Base-by-base conservation (phyloP, 176 grass and related monocot species). In the Oryza nivara region DNA sequence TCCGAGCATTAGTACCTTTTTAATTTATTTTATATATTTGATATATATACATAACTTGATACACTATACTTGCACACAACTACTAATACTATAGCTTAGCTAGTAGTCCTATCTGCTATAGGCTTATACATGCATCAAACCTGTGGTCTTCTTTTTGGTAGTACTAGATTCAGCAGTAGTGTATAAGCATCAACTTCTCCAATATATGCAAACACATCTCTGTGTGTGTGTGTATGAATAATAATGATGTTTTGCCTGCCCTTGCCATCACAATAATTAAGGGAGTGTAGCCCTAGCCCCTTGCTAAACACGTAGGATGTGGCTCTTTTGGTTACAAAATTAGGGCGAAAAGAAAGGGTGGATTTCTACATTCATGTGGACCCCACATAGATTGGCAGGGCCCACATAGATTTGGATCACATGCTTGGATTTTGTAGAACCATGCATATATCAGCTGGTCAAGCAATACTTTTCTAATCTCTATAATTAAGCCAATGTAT, bases 101-200 rank as follows among this genome's bases (percentile, higher is more conserved):
- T 56, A 74, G 3, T 36, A 45, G 11, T 81, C 69, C 13, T 54
- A n/a, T 23, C 7, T 61, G 14, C 58, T 30, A 88, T 48, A 88
- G 63, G 49, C 43, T 7, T 71, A 6, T 32, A 14, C 13, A 49
- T 49, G 1, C 35, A 36, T 36, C 35, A 36, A 43, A 35, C 80
- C 26, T 83, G 30, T 78, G 41, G 40, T 34, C 72, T 49, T 66
- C 36, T 49, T 74, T 72, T 72, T 58, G 30, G 64, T 75, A 69
- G 38, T 7, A 40, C 38, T 40, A 40, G 65, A 76, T 85, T 81
- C 49, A 30, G 82, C 26, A 26, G 36, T 74, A 16, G 52, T 71
- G 80, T 67, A 23, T 51, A 76, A 65, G 52, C 71, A 85, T 75
- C 82, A 89, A 75, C 76, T 80, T 85, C 28, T 64, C 5, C 20